Conservation (phyloP, 306 rosid species). For the Neltuma alba region DNA sequence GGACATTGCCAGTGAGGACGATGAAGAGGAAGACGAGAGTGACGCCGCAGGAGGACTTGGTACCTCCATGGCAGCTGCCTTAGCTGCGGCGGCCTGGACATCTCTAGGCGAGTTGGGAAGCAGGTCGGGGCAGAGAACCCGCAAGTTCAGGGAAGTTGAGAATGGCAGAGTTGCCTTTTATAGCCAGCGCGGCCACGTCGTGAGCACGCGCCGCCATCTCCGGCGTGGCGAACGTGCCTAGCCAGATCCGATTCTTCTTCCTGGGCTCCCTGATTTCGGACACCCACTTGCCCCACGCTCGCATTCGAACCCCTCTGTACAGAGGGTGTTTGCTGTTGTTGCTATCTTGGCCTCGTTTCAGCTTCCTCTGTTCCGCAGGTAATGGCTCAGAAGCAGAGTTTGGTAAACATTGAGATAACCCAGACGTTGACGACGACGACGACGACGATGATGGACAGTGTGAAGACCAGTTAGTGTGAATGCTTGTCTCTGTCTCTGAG, state of each 20-base stretch:
- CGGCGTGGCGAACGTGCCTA: constrained; percentile 84
- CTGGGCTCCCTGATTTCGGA: constrained; percentile 97
- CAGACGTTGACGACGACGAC: not conserved
- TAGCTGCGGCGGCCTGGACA: constrained; percentile 86
- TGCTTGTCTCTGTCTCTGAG: constrained; percentile 44
- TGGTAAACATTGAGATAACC: not conserved
- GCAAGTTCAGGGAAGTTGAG: constrained; percentile 92
- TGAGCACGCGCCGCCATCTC: constrained; percentile 99
- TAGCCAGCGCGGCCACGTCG: constrained; percentile 83
- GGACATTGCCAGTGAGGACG: constrained; percentile 21
- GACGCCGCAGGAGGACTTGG: constrained; percentile 17
- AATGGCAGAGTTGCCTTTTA: constrained; percentile 83
- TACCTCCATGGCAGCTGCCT: constrained; percentile 78
- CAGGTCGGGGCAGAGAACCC: constrained; percentile 70
- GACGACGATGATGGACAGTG: constrained; percentile 24
- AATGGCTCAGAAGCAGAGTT: not conserved
- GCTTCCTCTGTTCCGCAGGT: constrained; percentile 33
- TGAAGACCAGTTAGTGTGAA: constrained; percentile 32
- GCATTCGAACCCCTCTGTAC: constrained; percentile 94
- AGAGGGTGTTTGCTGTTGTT: constrained; percentile 58
- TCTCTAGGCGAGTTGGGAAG: constrained; percentile 73
- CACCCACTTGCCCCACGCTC: constrained; percentile 98
- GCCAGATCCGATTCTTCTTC: constrained; percentile 97
- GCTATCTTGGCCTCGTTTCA: constrained; percentile 47
- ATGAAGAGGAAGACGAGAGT: constrained; percentile 8